Conservation (phyloP, 139 green algal species). For the Volvox reticuliferus region DNA sequence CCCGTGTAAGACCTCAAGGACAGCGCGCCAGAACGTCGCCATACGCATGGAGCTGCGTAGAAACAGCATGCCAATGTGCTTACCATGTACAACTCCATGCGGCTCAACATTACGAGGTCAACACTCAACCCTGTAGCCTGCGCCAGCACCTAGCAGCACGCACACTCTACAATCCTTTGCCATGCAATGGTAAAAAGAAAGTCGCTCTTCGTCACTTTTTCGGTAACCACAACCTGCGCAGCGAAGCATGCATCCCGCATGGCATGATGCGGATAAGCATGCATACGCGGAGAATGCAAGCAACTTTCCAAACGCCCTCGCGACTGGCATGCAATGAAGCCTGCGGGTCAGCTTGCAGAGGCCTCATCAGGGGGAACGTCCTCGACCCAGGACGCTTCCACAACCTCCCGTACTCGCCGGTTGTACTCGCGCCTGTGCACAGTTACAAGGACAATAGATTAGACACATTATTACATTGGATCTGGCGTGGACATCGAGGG, state of each 20-base stretch:
- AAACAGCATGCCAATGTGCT: not conserved
- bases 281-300: not conserved
- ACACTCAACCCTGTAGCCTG: not conserved
- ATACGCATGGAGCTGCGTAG: too few species aligned
- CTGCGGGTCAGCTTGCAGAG: not conserved
- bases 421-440: constrained; percentile 90
- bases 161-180: too few species aligned
- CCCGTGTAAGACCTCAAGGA: too few species aligned
- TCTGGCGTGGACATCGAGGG: too few species aligned
- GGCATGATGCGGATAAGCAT: not conserved
- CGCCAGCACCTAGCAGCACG: too few species aligned
- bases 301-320: not conserved
- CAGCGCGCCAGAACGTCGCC: too few species aligned
- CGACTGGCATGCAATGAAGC: not conserved
- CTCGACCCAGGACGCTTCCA: constrained; percentile 85
- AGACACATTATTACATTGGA: too few species aligned
- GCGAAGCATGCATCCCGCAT: not conserved
- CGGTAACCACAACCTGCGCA: not conserved
- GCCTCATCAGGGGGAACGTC: constrained; percentile 47
- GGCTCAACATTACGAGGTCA: not conserved
- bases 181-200: too few species aligned
- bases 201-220: not conserved
- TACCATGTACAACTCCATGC: too few species aligned
- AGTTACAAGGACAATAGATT: too few species aligned
- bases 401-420: constrained; percentile 87